Conservation (phyloP, 306 rosid genomes). For the Malus sieversii region DNA sequence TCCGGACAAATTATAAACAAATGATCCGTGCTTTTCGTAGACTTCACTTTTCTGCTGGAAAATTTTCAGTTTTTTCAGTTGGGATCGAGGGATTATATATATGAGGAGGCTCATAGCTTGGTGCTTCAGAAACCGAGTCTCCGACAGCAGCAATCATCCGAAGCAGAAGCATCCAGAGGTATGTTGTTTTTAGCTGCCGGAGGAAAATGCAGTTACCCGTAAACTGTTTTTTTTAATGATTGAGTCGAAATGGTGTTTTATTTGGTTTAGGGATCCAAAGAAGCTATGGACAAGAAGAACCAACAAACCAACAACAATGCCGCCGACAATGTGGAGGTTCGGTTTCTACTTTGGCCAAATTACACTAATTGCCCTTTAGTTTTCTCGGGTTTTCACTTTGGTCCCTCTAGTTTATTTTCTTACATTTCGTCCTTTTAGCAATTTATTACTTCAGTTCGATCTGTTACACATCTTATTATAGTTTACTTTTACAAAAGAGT, state of each 20-base stretch:
- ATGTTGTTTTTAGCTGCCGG: background rate
- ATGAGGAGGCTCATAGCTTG: conserved; percentile 43
- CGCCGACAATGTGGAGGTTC: conserved; percentile 33
- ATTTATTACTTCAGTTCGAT: background rate
- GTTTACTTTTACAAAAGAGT: too few relatives aligned
- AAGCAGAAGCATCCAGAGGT: conserved; percentile 26
- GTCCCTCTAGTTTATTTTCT: background rate
- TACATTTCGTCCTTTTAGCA: background rate
- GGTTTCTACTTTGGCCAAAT: background rate
- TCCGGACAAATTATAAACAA: conserved; percentile 20
- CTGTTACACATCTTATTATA: background rate
- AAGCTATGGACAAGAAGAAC: conserved; percentile 50
- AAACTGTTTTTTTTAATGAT: conserved; percentile 6
- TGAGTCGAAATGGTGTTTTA: conserved; percentile 8
- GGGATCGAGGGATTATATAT: conserved; percentile 21
- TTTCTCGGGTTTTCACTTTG: background rate
- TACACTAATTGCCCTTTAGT: background rate
- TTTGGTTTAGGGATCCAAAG: conserved; percentile 25
- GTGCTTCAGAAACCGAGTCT: conserved; percentile 34
- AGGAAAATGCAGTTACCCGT: background rate
- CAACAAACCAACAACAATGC: conserved; percentile 19
- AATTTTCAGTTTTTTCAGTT: background rate
- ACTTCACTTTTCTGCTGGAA: conserved; percentile 35
- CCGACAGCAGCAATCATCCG: conserved; percentile 14
- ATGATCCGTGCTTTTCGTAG: conserved; percentile 44